Evolutionary conservation across 805 yeast genomes (phyloP).

Genomic region (Starmerella apicola): DNA sequence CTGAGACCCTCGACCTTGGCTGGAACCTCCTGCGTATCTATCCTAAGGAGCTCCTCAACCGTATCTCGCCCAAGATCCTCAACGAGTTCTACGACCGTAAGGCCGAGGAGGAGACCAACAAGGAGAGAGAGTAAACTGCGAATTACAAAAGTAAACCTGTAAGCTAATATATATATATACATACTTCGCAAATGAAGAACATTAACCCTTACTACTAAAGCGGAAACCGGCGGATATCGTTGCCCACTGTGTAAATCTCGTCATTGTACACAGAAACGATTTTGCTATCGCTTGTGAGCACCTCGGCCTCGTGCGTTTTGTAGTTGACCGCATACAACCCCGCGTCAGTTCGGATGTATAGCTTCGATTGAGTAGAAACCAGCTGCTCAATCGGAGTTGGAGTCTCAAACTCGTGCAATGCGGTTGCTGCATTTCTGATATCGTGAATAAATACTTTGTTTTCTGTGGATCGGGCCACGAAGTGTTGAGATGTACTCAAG

Average conservation of each 20-base stretch:
- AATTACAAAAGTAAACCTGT: background rate
- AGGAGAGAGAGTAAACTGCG: slow-evolving; percentile 17
- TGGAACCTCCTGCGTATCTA: slow-evolving; percentile 97
- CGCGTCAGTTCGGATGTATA: slow-evolving; percentile 2
- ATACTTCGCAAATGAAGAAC: background rate
- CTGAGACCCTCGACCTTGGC: slow-evolving; percentile 93
- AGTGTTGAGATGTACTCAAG: background rate
- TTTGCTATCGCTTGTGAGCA: background rate
- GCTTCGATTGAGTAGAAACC: background rate
- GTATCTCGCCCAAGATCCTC: slow-evolving; percentile 94
- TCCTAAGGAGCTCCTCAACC: slow-evolving; percentile 97
- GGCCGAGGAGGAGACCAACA: slow-evolving; percentile 34
- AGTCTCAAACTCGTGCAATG: background rate
- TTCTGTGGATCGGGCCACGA: background rate
- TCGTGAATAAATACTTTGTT: background rate
- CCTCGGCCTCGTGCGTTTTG: background rate
- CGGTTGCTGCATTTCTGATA: slow-evolving; percentile 4
- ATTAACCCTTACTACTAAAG: background rate
- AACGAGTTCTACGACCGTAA: slow-evolving; percentile 76
- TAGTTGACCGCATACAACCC: slow-evolving; percentile 1
- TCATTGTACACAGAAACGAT: background rate
- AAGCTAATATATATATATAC: background rate
- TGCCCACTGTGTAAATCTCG: slow-evolving; percentile 6
- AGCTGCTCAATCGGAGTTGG: slow-evolving; percentile 1
- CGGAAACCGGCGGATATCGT: slow-evolving; percentile 6